phyloP scores from a whole-genome alignment of 805 yeast genomes.

The Kluyveromyces starmeri region DNA sequence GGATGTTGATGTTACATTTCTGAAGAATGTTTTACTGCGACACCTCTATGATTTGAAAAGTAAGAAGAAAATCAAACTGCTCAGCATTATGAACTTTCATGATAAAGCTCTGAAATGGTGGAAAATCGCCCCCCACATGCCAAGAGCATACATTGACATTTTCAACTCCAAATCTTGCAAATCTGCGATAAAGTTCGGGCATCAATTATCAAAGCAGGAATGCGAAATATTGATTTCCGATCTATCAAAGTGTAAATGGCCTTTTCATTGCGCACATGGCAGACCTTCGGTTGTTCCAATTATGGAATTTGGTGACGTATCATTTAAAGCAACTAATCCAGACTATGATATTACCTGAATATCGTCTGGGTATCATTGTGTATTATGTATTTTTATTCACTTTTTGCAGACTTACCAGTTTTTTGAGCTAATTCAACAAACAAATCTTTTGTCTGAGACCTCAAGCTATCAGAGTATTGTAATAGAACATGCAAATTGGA shows the following conservation, averaged over 20 bases:
- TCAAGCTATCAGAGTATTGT: background rate
- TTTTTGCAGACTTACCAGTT: too few species aligned
- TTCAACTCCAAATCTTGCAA: slow-evolving; percentile 60
- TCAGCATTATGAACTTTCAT: background rate
- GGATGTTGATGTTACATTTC: slow-evolving; percentile 20
- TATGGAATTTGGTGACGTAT: background rate
- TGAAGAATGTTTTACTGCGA: slow-evolving; percentile 35
- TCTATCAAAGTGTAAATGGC: slow-evolving; percentile 43
- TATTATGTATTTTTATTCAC: background rate
- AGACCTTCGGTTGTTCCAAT: slow-evolving; percentile 61
- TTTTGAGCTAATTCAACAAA: too few species aligned
- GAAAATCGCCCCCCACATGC: slow-evolving; percentile 35
- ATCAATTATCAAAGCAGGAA: slow-evolving; percentile 33
- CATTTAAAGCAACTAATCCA: background rate
- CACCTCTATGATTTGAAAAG: slow-evolving; percentile 36
- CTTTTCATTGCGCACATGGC: slow-evolving; percentile 83
- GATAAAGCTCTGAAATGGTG: too few species aligned
- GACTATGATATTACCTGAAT: slow-evolving; percentile 3
- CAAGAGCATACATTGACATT: slow-evolving; percentile 40
- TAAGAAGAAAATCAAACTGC: background rate
- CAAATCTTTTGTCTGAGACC: background rate
- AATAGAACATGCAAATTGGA: slow-evolving; percentile 1
- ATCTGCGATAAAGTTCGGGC: slow-evolving; percentile 66
- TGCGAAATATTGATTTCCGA: slow-evolving; percentile 37
- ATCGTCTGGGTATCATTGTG: too few species aligned